phyloP scores from a whole-genome alignment of 2,329 filamentous ascomycete genomes.

The Amesomyces nigricolor region DNA sequence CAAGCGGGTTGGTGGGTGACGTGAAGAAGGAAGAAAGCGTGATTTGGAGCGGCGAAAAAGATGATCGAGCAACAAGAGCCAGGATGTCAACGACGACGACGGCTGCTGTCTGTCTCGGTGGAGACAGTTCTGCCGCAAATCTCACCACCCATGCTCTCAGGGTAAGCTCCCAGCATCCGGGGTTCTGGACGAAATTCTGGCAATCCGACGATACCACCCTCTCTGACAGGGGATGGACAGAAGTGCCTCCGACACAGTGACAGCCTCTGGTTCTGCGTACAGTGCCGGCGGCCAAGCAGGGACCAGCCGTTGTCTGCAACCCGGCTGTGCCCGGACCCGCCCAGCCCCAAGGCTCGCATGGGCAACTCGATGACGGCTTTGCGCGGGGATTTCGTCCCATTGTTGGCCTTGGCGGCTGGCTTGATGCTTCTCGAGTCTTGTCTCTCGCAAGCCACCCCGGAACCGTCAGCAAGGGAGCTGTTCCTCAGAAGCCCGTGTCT shows the following conservation, averaged over 20 bases:
- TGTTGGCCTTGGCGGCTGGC: background rate
- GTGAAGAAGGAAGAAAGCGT: slow-evolving; percentile 13
- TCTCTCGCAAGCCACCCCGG: background rate
- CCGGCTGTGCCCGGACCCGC: background rate
- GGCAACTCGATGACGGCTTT: background rate
- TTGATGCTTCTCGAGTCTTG: no score
- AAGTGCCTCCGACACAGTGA: background rate
- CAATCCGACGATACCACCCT: background rate
- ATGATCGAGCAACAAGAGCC: slow-evolving; percentile 10
- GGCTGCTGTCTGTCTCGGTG: slow-evolving; percentile 7
- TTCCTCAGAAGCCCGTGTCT: no score
- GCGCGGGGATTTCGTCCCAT: background rate
- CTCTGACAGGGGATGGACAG: background rate
- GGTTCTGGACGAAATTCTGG: slow-evolving; percentile 2
- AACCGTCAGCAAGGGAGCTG: no score
- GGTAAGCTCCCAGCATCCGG: slow-evolving; percentile 4
- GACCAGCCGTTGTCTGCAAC: background rate
- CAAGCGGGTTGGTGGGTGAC: slow-evolving; percentile 9
- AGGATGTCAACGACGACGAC: background rate
- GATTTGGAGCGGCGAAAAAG: slow-evolving; percentile 18
- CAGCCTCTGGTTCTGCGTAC: slow-evolving; percentile 2
- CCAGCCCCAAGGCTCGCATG: background rate
- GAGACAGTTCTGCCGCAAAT: slow-evolving; percentile 15
- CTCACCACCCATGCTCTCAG: slow-evolving; percentile 14
- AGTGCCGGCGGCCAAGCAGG: background rate